Evolutionary conservation across 192 early-diverging fungal genomes (phyloP).

Genomic region (Linnemannia elongata): DNA sequence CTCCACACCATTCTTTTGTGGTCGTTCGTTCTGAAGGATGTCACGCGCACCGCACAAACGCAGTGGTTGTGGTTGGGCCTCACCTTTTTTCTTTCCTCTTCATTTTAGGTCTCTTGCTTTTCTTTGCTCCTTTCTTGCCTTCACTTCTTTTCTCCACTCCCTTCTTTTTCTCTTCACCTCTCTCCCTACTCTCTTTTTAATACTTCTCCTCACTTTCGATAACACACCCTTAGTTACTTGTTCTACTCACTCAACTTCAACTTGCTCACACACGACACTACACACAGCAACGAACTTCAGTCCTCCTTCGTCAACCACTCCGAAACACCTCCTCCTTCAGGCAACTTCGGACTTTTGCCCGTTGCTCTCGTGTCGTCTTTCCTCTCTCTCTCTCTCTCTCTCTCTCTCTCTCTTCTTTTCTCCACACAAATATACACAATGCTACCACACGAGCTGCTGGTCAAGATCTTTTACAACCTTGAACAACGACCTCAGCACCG

Average conservation of each 20-base stretch:
- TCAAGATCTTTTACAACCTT: slow-evolving; percentile 47
- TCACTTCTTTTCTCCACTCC: background rate
- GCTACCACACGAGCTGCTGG: slow-evolving; percentile 46
- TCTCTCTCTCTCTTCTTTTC: too few species aligned
- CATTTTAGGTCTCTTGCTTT: background rate
- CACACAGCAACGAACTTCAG: background rate
- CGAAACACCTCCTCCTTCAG: background rate
- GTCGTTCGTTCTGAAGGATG: too few species aligned
- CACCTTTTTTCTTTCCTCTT: background rate
- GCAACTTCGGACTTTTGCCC: background rate
- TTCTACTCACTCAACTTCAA: too few species aligned
- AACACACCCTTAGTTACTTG: background rate
- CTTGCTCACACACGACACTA: background rate
- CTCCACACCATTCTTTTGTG: too few species aligned
- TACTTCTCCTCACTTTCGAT: background rate
- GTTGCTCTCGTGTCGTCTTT: background rate
- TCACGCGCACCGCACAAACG: too few species aligned
- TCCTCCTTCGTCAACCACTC: background rate
- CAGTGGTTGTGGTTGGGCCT: too few species aligned
- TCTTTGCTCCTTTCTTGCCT: background rate
- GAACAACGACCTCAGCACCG: slow-evolving; percentile 46
- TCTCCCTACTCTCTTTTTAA: background rate
- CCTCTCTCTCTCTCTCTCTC: background rate
- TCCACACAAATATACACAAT: background rate
- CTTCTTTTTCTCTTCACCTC: background rate